Evolutionary conservation across 2,329 filamentous ascomycete genomes (phyloP).

Genomic region (Cercospora sp.): DNA sequence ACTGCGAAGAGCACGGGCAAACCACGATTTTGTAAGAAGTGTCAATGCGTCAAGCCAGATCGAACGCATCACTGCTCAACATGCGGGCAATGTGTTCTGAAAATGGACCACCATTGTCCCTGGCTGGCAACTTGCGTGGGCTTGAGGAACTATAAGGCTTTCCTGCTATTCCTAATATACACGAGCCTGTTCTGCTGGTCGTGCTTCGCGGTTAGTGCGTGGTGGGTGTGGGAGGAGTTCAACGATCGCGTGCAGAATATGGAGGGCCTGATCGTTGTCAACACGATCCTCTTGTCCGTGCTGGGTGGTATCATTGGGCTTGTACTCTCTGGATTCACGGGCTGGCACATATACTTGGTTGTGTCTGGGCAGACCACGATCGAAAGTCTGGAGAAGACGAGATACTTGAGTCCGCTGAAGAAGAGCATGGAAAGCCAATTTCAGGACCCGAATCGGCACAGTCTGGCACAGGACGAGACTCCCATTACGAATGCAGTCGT

Average conservation of each 20-base stretch:
- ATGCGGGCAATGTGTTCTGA: conserved; percentile 89
- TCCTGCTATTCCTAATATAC: conserved; percentile 88
- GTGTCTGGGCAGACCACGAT: conserved; percentile 85
- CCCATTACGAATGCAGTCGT: conserved; percentile 9
- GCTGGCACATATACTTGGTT: conserved; percentile 86
- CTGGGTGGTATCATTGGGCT: conserved; percentile 88
- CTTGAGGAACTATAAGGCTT: conserved; percentile 91
- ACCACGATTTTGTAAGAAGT: conserved; percentile 94
- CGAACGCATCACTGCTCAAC: conserved; percentile 96
- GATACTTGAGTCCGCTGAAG: conserved; percentile 81
- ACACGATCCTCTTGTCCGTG: conserved; percentile 85
- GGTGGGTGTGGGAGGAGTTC: conserved; percentile 85
- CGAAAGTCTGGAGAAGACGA: conserved; percentile 91
- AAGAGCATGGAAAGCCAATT: conserved; percentile 68
- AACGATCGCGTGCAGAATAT: conserved; percentile 71
- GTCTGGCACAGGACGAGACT: conserved; percentile 49
- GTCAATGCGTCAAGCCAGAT: conserved; percentile 90
- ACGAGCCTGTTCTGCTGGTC: conserved; percentile 82
- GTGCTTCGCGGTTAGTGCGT: conserved; percentile 71
- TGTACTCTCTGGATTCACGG: conserved; percentile 84
- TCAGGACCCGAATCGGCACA: conserved; percentile 27
- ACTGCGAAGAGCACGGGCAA: conserved; percentile 86
- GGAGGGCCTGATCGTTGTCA: conserved; percentile 73
- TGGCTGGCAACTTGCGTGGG: conserved; percentile 97
- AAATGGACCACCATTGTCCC: conserved; percentile 99